phyloP scores from a whole-genome alignment of 768 basidiomycete genomes.

The Mycena latifolia region DNA sequence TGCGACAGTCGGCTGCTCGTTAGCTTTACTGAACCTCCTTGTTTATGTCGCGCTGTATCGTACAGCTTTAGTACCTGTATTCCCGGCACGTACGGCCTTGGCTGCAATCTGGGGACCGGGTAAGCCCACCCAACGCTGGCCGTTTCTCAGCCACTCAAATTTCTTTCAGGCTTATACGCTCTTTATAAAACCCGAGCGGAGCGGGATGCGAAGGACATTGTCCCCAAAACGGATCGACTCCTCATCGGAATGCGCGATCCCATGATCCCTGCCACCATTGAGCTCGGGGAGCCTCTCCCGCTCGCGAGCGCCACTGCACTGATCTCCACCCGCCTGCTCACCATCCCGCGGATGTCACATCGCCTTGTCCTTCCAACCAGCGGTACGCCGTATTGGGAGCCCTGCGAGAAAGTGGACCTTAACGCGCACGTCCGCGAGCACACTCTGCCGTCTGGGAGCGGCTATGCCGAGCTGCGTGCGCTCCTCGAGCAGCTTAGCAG shows the following conservation, averaged over 20 bases:
- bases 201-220: slow-evolving; percentile 4
- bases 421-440: slow-evolving; percentile 7
- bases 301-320: slow-evolving; percentile 1
- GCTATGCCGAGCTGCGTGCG: slow-evolving; percentile 9
- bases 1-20: too few relatives aligned
- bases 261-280: slow-evolving; percentile 19
- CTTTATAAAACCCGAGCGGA: not conserved
- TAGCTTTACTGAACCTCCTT: too few relatives aligned
- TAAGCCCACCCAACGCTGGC: too few relatives aligned
- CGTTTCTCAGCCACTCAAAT: too few relatives aligned
- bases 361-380: slow-evolving; percentile 12
- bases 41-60: too few relatives aligned
- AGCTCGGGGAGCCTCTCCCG: slow-evolving; percentile 14
- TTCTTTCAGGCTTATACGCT: not conserved
- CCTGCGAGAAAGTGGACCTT: slow-evolving; percentile 11
- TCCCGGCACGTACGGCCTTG: too few relatives aligned
- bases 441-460: not conserved
- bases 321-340: slow-evolving; percentile 6
- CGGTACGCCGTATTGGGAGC: slow-evolving; percentile 14
- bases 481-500: slow-evolving; percentile 12
- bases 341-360: slow-evolving; percentile 23
- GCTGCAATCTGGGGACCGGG: too few relatives aligned
- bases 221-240: slow-evolving; percentile 15
- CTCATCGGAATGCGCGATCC: slow-evolving; percentile 28
- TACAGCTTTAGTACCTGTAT: too few relatives aligned